phyloP scores from a whole-genome alignment of 1,284 basidiomycete species.

The Leccinum pachyderme region DNA sequence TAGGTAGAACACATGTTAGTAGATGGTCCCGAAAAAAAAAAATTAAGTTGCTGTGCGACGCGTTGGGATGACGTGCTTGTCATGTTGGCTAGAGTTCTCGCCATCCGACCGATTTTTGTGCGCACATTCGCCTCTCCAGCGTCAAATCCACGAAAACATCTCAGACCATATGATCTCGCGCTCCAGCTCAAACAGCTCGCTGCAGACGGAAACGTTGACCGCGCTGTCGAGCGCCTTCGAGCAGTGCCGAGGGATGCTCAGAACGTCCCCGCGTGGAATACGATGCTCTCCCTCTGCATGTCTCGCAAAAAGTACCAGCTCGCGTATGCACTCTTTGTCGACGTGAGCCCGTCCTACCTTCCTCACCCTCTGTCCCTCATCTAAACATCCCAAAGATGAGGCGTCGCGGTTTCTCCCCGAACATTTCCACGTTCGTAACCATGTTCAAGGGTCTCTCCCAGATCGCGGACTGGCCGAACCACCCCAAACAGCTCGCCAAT shows the following conservation, averaged over 20 bases:
- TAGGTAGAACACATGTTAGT: constrained; percentile 25
- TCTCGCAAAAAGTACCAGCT: constrained; percentile 53
- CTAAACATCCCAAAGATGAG: constrained; percentile 60
- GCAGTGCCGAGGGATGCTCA: constrained; percentile 65
- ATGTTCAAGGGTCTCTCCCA: constrained; percentile 59
- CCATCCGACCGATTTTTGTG: neutral
- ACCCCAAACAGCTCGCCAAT: constrained; percentile 57
- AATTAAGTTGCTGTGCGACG: constrained; percentile 13
- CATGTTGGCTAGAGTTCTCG: constrained; percentile 18
- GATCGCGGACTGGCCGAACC: constrained; percentile 55
- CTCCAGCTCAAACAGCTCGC: constrained; percentile 55
- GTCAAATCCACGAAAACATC: constrained; percentile 22
- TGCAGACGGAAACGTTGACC: constrained; percentile 50
- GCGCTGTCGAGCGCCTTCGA: constrained; percentile 60
- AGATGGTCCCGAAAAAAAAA: constrained; percentile 25
- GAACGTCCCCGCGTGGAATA: constrained; percentile 73
- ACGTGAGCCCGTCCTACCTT: constrained; percentile 46
- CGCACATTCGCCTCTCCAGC: constrained; percentile 7
- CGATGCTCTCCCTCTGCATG: constrained; percentile 60
- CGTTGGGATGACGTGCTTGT: constrained; percentile 12
- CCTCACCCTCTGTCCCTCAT: neutral
- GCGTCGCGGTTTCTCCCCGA: constrained; percentile 68
- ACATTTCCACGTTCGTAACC: constrained; percentile 60
- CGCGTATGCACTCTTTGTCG: constrained; percentile 59
- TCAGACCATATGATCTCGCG: constrained; percentile 62